Conservation (phyloP, 305 asterid species). For the Fraxinus sp. region DNA sequence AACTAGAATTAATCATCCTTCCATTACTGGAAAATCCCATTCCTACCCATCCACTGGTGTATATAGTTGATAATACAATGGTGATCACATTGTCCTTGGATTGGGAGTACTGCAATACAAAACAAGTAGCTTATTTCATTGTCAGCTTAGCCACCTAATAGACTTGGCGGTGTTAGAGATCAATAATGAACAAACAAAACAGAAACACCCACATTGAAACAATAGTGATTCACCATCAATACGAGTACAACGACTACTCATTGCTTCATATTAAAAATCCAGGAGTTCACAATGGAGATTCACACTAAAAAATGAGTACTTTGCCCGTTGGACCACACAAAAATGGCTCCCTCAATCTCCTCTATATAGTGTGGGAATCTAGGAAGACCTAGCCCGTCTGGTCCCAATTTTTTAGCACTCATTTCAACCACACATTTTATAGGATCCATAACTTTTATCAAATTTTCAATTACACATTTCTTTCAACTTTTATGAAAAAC, state of each 20-base stretch:
- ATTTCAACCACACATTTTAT: neutral
- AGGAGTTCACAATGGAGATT: neutral
- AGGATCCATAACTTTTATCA: too few species aligned
- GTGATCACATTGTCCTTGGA: slow-evolving; percentile 60
- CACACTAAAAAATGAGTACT: neutral
- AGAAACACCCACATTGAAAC: neutral
- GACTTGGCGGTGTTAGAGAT: neutral
- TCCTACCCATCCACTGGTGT: slow-evolving; percentile 91
- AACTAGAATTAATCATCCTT: slow-evolving; percentile 85
- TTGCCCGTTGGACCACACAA: neutral
- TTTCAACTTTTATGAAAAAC: too few species aligned
- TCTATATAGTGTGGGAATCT: neutral
- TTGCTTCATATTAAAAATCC: neutral
- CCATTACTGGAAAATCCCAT: slow-evolving; percentile 81
- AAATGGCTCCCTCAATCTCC: neutral
- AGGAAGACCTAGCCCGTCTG: neutral
- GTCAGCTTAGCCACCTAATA: neutral
- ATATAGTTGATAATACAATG: slow-evolving; percentile 66
- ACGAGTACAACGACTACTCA: neutral
- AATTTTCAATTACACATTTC: too few species aligned
- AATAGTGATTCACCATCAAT: neutral
- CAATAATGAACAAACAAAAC: neutral
- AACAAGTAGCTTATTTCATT: neutral
- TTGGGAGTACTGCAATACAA: slow-evolving; percentile 63
- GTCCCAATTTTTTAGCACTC: neutral